These are phyloP conservation scores for Peterozyma xylosa DNA, from an alignment of 805 yeast species.

Conservation along the genomic window DNA sequence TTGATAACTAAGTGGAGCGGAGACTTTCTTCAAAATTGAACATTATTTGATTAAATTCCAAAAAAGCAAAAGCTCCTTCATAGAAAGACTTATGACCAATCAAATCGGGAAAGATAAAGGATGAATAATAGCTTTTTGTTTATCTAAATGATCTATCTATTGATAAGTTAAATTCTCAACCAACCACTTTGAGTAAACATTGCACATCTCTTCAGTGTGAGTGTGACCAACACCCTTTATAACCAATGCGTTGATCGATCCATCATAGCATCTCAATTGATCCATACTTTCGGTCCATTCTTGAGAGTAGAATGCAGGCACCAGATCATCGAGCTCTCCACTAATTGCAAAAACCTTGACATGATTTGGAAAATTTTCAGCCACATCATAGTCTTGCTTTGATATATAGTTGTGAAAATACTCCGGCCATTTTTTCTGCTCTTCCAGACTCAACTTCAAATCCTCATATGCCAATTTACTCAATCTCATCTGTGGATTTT, in stretches of 20 bases:
- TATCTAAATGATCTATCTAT: not conserved
- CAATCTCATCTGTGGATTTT: not conserved
- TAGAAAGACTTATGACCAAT: no score
- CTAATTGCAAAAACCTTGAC: constrained; percentile 11
- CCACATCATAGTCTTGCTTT: constrained; percentile 8
- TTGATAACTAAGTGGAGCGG: no score
- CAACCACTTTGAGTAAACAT: constrained; percentile 6
- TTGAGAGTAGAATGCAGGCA: constrained; percentile 7
- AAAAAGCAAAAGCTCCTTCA: no score
- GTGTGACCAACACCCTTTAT: constrained; percentile 7
- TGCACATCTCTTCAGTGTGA: constrained; percentile 8
- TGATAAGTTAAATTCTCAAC: constrained; percentile 2
- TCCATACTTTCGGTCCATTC: constrained; percentile 9
- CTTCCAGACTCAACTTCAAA: constrained; percentile 6
- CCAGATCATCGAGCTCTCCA: constrained; percentile 8
- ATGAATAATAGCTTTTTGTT: no score
- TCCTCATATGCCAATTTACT: constrained; percentile 9
- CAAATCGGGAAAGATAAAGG: no score
- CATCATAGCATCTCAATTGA: constrained; percentile 5
- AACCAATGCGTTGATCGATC: constrained; percentile 2
- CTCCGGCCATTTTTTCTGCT: constrained; percentile 8
- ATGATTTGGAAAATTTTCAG: constrained; percentile 10
- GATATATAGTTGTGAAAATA: constrained; percentile 8
- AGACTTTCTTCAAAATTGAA: no score
- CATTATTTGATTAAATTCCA: no score